Percentiles rank a stretch among this genome's conserved stretches.
Evolutionary conservation across 2,329 filamentous ascomycete genomes (phyloP).

Genomic region (Passalora sequoiae): DNA sequence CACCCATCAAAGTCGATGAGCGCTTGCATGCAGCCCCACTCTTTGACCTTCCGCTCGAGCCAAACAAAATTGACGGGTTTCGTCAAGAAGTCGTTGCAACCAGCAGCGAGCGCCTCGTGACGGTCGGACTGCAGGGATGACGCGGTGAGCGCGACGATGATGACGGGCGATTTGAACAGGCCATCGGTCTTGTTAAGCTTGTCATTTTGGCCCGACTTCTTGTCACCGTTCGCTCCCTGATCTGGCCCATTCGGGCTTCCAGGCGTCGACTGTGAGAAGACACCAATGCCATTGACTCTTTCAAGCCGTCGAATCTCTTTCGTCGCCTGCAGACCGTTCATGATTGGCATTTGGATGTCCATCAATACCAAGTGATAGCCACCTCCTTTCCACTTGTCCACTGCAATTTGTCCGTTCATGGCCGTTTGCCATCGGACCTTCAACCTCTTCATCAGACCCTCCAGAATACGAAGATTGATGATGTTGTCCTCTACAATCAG

Average conservation of each 20-base stretch:
- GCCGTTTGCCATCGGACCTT: conserved; percentile 98
- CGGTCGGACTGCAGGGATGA: conserved; percentile 92
- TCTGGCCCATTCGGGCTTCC: conserved; percentile 41
- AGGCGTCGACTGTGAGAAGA: conserved; percentile 56
- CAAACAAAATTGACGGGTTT: conserved; percentile 96
- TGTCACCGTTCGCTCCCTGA: conserved; percentile 35
- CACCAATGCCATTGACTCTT: conserved; percentile 84
- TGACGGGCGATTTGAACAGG: conserved; percentile 92
- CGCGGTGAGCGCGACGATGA: conserved; percentile 93
- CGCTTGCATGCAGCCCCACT: conserved; percentile 99
- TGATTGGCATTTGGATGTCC: conserved; percentile 96
- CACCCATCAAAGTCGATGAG: conserved; percentile 98
- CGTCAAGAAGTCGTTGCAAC: conserved; percentile 96
- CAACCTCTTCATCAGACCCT: conserved; percentile 90
- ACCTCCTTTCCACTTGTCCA: conserved; percentile 85
- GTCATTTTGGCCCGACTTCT: conserved; percentile 56
- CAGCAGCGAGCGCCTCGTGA: conserved; percentile 88
- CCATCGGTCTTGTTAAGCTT: conserved; percentile 58
- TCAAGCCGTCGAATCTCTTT: conserved; percentile 90
- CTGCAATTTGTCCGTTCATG: conserved; percentile 88
- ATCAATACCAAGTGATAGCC: conserved; percentile 96
- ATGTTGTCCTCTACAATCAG: conserved; percentile 98
- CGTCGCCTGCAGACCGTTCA: conserved; percentile 92
- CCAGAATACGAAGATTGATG: conserved; percentile 89
- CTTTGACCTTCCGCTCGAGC: conserved; percentile 95